Conservation (phyloP, 169 alveolate genomes). For the Eimeria maxima region DNA sequence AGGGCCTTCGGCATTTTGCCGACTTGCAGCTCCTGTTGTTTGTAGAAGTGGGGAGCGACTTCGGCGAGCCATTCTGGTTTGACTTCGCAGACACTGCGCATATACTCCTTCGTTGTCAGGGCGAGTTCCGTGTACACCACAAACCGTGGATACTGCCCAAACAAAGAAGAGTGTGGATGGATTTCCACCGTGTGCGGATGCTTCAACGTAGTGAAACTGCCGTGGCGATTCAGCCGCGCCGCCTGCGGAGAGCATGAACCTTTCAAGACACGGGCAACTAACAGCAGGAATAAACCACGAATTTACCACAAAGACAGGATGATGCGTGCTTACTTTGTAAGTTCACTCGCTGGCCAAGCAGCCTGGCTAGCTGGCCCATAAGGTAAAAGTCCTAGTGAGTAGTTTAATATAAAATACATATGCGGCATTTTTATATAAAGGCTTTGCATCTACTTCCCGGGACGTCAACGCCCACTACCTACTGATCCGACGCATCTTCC, state of each 20-base stretch:
- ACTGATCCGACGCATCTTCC: not conserved
- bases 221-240: slow-evolving; percentile 95
- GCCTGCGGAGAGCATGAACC: slow-evolving; percentile 83
- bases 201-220: slow-evolving; percentile 96
- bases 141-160: slow-evolving; percentile 93
- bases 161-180: slow-evolving; percentile 97
- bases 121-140: slow-evolving; percentile 98
- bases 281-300: not conserved
- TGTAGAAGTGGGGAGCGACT: slow-evolving; percentile 98
- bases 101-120: slow-evolving; percentile 97
- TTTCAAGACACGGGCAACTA: not conserved
- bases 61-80: slow-evolving; percentile 97
- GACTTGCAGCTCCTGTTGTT: slow-evolving; percentile 83
- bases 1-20: slow-evolving; percentile 79
- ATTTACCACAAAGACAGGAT: not conserved
- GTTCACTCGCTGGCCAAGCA: not conserved
- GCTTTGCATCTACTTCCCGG: not conserved
- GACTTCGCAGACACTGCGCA: slow-evolving; percentile 97
- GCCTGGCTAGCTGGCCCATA: not conserved
- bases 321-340: too few relatives aligned
- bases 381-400: too few relatives aligned
- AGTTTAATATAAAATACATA: too few relatives aligned
- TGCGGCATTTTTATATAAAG: not conserved
- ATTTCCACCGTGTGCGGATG: slow-evolving; percentile 97
- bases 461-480: not conserved